Conservation (phyloP, 2,329 filamentous ascomycete genomes). For the Sporothrix brasiliensis region DNA sequence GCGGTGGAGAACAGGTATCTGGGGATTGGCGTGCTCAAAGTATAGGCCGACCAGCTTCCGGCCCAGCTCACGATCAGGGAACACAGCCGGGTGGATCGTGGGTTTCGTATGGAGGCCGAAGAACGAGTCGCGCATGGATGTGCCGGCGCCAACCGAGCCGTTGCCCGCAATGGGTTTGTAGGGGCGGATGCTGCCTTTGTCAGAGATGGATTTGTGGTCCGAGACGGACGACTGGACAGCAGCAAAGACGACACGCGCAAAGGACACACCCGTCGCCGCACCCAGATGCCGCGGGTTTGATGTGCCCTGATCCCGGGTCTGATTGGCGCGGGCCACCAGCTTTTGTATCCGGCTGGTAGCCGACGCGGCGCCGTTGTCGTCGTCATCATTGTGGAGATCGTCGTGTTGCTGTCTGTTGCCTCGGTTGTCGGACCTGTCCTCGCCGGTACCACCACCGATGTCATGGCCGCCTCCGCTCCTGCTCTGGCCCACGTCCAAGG, state of each 20-base stretch:
- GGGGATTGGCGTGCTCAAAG: constrained; percentile 94
- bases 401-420: constrained; percentile 10
- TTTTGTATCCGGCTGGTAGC: constrained; percentile 59
- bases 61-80: constrained; percentile 77
- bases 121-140: constrained; percentile 92
- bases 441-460: not conserved
- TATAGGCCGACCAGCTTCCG: constrained; percentile 76
- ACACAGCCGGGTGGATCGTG: constrained; percentile 80
- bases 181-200: constrained; percentile 64
- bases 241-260: constrained; percentile 90
- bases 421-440: not conserved
- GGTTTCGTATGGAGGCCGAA: constrained; percentile 94
- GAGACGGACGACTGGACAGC: constrained; percentile 77
- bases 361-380: constrained; percentile 56
- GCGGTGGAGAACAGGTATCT: constrained; percentile 89
- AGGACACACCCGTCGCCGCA: constrained; percentile 87
- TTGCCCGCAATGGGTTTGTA: constrained; percentile 57
- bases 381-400: constrained; percentile 10
- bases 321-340: constrained; percentile 35
- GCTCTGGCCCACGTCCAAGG: not conserved
- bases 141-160: constrained; percentile 55
- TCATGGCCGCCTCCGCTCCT: not conserved
- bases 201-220: constrained; percentile 67
- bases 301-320: constrained; percentile 47
- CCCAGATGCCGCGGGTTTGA: constrained; percentile 81